phyloP scores from a whole-genome alignment of 2,329 filamentous ascomycete genomes.

The Cadophora sp. region DNA sequence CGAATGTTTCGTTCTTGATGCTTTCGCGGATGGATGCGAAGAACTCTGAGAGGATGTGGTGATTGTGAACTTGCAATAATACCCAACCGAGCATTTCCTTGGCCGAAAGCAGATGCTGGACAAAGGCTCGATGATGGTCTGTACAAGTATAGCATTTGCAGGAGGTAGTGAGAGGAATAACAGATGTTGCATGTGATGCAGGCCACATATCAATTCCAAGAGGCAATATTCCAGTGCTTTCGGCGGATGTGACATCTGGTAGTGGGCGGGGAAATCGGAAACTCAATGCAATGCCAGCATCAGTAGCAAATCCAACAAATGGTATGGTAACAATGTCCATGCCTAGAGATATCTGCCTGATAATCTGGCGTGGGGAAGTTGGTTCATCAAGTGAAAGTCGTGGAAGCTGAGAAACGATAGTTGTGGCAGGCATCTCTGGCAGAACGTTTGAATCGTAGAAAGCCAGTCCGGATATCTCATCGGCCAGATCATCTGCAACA shows the following conservation, averaged over 20 bases:
- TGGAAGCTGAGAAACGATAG: conserved; percentile 66
- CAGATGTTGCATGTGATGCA: conserved; percentile 63
- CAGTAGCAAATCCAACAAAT: conserved; percentile 76
- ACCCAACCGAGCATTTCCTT: conserved; percentile 98
- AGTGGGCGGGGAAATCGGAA: conserved; percentile 72
- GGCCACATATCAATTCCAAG: conserved; percentile 85
- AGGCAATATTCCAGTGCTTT: conserved; percentile 47
- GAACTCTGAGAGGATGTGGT: conserved; percentile 74
- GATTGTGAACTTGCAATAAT: conserved; percentile 90
- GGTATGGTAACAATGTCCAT: conserved; percentile 81
- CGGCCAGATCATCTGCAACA: conserved; percentile 67
- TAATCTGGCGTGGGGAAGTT: conserved; percentile 74
- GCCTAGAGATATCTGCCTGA: conserved; percentile 78
- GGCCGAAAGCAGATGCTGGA: conserved; percentile 85
- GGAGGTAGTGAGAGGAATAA: conserved; percentile 64
- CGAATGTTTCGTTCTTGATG: conserved; percentile 67
- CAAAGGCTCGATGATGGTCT: conserved; percentile 82
- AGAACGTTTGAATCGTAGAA: conserved; percentile 78
- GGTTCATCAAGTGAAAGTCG: conserved; percentile 77
- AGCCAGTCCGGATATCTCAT: conserved; percentile 71
- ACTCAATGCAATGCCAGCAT: conserved; percentile 82
- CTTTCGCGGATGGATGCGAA: conserved; percentile 73
- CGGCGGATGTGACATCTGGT: conserved; percentile 22
- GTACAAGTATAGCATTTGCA: conserved; percentile 87
- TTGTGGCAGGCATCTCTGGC: conserved; percentile 65